These are phyloP conservation scores for Trifolium subterraneum DNA, from an alignment of 306 rosid species.

Conservation along the genomic window DNA sequence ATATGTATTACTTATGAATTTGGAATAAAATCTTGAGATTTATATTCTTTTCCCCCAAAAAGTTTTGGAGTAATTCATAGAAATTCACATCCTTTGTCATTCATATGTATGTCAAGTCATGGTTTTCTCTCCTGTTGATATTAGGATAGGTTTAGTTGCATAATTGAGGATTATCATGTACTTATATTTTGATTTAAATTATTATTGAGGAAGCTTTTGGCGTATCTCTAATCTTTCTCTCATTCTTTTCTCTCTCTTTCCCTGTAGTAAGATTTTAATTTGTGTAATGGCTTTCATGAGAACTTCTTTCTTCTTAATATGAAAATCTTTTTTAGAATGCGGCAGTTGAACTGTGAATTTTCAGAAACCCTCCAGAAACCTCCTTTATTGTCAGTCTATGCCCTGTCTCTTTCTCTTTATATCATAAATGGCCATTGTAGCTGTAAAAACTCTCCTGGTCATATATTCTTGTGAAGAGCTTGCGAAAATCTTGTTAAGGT, in stretches of 20 bases:
- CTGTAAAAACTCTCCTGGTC: background rate
- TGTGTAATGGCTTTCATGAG: background rate
- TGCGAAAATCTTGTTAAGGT: background rate
- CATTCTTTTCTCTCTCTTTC: background rate
- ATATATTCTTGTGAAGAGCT: background rate
- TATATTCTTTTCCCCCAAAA: background rate
- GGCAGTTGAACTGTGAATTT: background rate
- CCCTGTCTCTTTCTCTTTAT: no score
- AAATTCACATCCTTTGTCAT: background rate
- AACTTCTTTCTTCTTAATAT: background rate
- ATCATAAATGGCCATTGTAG: no score
- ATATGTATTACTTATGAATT: conserved; percentile 35
- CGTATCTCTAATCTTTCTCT: background rate
- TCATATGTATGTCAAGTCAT: background rate
- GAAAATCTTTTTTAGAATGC: background rate
- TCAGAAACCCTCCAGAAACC: no score
- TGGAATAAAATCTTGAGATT: conserved; percentile 24
- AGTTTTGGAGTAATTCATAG: background rate
- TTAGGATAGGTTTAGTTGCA: background rate
- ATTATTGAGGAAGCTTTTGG: background rate
- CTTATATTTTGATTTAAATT: background rate
- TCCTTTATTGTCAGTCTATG: no score
- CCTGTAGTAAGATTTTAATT: no score
- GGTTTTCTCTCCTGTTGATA: background rate
- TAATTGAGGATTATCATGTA: background rate